These are phyloP conservation scores for Mycena filopes DNA, from an alignment of 768 basidiomycete genomes.

Conservation along the genomic window DNA sequence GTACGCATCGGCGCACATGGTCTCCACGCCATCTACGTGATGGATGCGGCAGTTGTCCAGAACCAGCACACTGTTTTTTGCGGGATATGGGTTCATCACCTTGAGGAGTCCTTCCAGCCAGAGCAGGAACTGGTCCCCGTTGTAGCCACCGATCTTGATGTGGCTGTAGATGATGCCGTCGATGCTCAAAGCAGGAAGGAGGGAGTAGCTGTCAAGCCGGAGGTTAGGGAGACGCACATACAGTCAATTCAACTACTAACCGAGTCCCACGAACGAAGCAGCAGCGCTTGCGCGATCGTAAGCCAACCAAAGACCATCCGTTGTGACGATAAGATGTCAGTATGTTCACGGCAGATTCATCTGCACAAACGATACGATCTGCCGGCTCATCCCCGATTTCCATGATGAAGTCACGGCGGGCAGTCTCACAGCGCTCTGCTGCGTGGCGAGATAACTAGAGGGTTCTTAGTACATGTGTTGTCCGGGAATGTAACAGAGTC, in stretches of 20 bases:
- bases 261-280: constrained; percentile 8
- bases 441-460: constrained; percentile 1
- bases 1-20: constrained; percentile 18
- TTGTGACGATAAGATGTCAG: constrained; percentile 21
- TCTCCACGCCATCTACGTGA: constrained; percentile 34
- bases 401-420: constrained; percentile 8
- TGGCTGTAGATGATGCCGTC: constrained; percentile 35
- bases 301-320: constrained; percentile 18
- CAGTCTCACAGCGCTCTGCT: neutral
- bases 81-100: constrained; percentile 42
- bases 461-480: neutral
- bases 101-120: constrained; percentile 20
- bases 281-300: constrained; percentile 12
- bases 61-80: constrained; percentile 33
- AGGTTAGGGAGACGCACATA: too few relatives aligned
- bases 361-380: constrained; percentile 24
- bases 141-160: constrained; percentile 29
- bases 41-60: constrained; percentile 46
- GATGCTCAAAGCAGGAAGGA: constrained; percentile 29
- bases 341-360: constrained; percentile 27
- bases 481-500: too few relatives aligned
- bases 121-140: constrained; percentile 26
- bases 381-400: constrained; percentile 24
- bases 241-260: neutral
- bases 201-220: constrained; percentile 31